Base-by-base conservation (phyloP, 2,329 filamentous ascomycete genomes). In the Zarea fungicola region DNA sequence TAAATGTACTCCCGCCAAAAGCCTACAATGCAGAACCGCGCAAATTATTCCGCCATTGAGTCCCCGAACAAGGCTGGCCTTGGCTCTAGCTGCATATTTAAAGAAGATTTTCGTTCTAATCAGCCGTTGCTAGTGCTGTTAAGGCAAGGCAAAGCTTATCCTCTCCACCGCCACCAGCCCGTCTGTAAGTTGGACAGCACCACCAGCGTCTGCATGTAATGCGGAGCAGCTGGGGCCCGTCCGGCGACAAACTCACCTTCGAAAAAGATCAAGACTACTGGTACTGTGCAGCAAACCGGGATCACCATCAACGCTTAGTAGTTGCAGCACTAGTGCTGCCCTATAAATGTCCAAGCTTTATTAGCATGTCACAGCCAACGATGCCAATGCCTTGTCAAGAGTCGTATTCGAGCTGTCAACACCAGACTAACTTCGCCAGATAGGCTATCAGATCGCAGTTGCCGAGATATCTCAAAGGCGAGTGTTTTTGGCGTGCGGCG, bases 181-280 rank as follows among this genome's bases (percentile, higher is more conserved):
- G 19, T 32, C 26, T 25, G 5, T 19, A 19, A 34, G 26, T 47
- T 14, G 26, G 29, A 22, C 7, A 26, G 36, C 35, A 40, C 35
- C 44, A 47, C 32, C n/a, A n/a, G n/a, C 44, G 40, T 40, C 44
- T 41, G 44, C 36, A 41, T 32, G 44, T 36, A 47, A 41, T 47
- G 44, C 44, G 26, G 35, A 47, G 44, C 25, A 25, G n/a, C n/a
- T 32, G 22, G 35, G 36, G 26, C 36, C 40, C 21, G 9, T 14
- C 19, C 11, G 26, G 25, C 10, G 26, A 14, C 36, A 28, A 13
- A 28, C 36, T 32, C 29, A 34, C 35, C 28, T 23, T 26, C 26
- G 26, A 29, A 13, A 13, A 29, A n/a, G n/a, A n/a, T 14, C 43
- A 31, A 23, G 34, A 35, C 19, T n/a, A 39, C 36, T 6, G 11